Percentiles rank a stretch among this genome's conserved stretches.
phyloP scores from a whole-genome alignment of 768 basidiomycete species.

The Asterophora lycoperdoides region DNA sequence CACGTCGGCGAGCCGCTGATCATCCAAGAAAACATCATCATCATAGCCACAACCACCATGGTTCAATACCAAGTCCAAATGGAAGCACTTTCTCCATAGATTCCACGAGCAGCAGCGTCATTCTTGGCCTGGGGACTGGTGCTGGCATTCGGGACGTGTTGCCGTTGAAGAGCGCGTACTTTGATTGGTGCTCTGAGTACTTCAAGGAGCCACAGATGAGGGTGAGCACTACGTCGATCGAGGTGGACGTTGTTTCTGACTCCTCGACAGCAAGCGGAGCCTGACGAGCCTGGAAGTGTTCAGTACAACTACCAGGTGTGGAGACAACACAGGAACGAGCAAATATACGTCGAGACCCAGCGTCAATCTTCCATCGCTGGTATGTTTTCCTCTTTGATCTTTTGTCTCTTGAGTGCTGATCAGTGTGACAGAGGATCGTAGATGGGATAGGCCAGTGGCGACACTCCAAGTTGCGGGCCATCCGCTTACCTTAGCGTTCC shows the following conservation, averaged over 20 bases:
- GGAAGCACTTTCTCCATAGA: constrained; percentile 78
- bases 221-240: constrained; percentile 41
- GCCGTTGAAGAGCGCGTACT: constrained; percentile 88
- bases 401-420: not conserved
- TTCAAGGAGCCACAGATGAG: constrained; percentile 99
- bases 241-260: constrained; percentile 12
- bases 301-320: constrained; percentile 95
- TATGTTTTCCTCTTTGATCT: constrained; percentile 31
- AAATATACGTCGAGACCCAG: constrained; percentile 64
- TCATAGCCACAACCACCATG: constrained; percentile 20
- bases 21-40: constrained; percentile 41
- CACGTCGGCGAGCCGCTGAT: constrained; percentile 48
- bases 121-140: constrained; percentile 76
- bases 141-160: constrained; percentile 78
- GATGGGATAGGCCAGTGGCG: constrained; percentile 72
- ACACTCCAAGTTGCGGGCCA: constrained; percentile 55
- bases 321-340: constrained; percentile 88
- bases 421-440: constrained; percentile 42
- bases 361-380: constrained; percentile 72
- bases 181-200: constrained; percentile 95
- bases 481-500: constrained; percentile 80
- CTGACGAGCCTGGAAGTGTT: constrained; percentile 91
- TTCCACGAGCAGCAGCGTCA: constrained; percentile 61
- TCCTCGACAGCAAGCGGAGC: constrained; percentile 73
- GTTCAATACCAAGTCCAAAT: constrained; percentile 59